phyloP scores from a whole-genome alignment of 345 rosid species.

The Populus alba region DNA sequence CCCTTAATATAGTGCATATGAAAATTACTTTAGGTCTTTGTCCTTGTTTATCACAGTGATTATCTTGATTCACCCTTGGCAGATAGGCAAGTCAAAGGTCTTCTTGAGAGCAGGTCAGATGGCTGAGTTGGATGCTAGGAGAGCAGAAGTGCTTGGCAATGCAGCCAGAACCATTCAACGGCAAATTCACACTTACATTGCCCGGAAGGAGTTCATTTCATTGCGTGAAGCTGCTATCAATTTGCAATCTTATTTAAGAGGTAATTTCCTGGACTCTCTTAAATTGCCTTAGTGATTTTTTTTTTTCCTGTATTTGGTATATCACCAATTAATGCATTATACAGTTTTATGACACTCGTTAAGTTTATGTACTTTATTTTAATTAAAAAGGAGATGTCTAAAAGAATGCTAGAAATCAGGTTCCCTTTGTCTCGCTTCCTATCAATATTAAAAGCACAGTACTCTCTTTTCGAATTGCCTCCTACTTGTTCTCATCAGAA shows the following conservation, averaged over 20 bases:
- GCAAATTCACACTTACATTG: slow-evolving; percentile 70
- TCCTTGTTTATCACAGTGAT: not conserved
- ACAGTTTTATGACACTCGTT: not conserved
- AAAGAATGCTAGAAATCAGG: not conserved
- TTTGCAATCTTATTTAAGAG: slow-evolving; percentile 77
- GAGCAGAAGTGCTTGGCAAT: slow-evolving; percentile 92
- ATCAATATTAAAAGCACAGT: not conserved
- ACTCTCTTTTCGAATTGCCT: not conserved
- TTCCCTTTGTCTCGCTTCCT: not conserved
- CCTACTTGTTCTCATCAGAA: not conserved
- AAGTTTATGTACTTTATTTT: not conserved
- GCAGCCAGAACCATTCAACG: slow-evolving; percentile 90
- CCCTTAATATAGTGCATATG: not conserved
- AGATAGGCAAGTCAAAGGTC: slow-evolving; percentile 87
- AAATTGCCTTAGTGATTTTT: not conserved
- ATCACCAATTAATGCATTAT: not conserved
- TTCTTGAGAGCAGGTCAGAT: slow-evolving; percentile 99
- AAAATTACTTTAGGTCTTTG: not conserved
- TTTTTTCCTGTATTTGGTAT: not conserved
- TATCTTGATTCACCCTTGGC: slow-evolving; percentile 16
- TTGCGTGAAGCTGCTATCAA: slow-evolving; percentile 69
- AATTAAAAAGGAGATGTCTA: not conserved
- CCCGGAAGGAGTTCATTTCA: slow-evolving; percentile 68
- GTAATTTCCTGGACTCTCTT: slow-evolving; percentile 35
- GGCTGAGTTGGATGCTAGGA: slow-evolving; percentile 95